Evolutionary conservation across 345 rosid genomes (phyloP).

Genomic region (Populus pruinosa): DNA sequence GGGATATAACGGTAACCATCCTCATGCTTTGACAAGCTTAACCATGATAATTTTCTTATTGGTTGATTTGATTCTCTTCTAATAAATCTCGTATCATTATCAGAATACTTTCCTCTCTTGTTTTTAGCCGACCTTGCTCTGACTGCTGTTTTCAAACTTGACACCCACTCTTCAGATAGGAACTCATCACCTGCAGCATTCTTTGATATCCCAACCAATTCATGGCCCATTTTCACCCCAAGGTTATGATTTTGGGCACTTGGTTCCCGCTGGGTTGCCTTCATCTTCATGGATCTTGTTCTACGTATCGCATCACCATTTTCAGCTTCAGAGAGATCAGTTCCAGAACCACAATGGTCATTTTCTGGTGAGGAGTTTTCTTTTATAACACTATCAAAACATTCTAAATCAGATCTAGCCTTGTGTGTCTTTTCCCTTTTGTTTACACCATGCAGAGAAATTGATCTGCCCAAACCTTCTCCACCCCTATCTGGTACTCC

Average conservation of each 20-base stretch:
- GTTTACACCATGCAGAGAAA: constrained; percentile 11
- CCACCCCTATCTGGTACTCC: constrained; percentile 20
- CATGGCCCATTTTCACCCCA: constrained; percentile 38
- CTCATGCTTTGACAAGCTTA: constrained; percentile 24
- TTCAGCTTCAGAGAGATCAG: constrained; percentile 34
- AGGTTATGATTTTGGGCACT: constrained; percentile 25
- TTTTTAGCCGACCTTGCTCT: constrained; percentile 23
- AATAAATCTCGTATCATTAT: background rate
- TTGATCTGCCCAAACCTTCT: constrained; percentile 29
- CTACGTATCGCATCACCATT: constrained; percentile 54
- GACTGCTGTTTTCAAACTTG: background rate
- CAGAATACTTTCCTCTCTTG: constrained; percentile 8
- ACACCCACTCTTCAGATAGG: constrained; percentile 12
- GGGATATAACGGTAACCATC: constrained; percentile 27
- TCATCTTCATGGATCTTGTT: constrained; percentile 66
- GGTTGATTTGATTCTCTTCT: constrained; percentile 8
- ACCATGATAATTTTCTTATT: constrained; percentile 23
- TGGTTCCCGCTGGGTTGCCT: constrained; percentile 44
- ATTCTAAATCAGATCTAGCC: constrained; percentile 20
- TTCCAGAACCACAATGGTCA: constrained; percentile 28
- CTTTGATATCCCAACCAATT: constrained; percentile 37
- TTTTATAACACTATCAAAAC: constrained; percentile 24
- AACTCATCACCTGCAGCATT: constrained; percentile 14
- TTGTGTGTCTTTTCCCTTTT: constrained; percentile 18
- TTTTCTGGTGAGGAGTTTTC: constrained; percentile 23